Conservation (phyloP, 495 filamentous ascomycete species). For the Daldinia bambusicola region DNA sequence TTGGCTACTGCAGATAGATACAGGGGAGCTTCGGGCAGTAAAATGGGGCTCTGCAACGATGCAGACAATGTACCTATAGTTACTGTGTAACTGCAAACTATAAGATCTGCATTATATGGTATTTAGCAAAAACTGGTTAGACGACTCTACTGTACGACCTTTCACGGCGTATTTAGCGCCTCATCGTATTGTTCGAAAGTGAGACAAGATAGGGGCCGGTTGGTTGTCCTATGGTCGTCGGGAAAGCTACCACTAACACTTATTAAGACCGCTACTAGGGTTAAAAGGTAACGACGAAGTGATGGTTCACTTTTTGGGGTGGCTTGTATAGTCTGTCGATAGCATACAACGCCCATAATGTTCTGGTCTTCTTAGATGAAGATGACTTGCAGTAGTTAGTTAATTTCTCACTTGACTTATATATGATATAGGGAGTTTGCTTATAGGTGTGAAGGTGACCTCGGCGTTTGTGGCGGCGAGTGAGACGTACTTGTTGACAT, state of each 20-base stretch:
- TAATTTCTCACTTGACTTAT: neutral
- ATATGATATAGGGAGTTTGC: neutral
- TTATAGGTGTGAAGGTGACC: neutral
- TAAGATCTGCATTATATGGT: neutral
- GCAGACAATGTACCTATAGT: neutral
- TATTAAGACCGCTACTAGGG: neutral
- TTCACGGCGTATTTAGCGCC: neutral
- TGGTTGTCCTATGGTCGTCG: slow-evolving; percentile 1
- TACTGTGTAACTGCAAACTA: no score
- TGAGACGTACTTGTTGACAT: neutral
- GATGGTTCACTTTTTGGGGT: no score
- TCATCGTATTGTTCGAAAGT: neutral
- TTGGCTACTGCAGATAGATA: neutral
- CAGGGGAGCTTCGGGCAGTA: neutral
- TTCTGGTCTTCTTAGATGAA: neutral
- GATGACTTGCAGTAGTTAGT: neutral
- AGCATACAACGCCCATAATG: no score
- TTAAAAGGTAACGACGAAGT: no score
- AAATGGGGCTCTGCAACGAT: neutral
- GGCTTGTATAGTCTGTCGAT: no score
- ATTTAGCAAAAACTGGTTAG: neutral
- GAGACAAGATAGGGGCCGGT: neutral
- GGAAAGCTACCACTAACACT: neutral
- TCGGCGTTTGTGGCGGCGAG: no score
- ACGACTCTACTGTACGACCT: slow-evolving; percentile 3